Evolutionary conservation across 352 stramenopile species (phyloP).

Genomic region (Globisporangium yorkense): DNA sequence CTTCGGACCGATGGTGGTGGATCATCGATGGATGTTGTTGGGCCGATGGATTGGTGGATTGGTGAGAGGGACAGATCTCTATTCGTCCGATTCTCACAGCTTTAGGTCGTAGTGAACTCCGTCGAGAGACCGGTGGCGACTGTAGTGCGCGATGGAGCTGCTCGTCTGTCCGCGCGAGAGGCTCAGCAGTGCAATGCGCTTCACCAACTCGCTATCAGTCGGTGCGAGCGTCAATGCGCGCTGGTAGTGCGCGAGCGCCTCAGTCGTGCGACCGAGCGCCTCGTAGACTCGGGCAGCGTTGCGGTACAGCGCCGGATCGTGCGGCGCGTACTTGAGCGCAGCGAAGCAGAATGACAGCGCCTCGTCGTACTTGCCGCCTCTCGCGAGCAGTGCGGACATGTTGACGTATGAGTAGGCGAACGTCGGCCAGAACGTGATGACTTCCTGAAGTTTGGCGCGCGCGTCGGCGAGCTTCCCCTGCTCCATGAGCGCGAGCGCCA

Average conservation of each 20-base stretch:
- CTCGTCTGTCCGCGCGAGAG: slow-evolving; percentile 26
- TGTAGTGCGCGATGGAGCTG: slow-evolving; percentile 32
- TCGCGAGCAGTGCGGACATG: slow-evolving; percentile 39
- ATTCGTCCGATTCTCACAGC: slow-evolving; percentile 11
- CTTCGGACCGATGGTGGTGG: neutral
- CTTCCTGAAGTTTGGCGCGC: slow-evolving; percentile 29
- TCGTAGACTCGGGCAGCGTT: slow-evolving; percentile 58
- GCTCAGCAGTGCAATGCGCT: slow-evolving; percentile 39
- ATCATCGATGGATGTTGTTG: neutral
- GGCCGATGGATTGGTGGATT: slow-evolving; percentile 1
- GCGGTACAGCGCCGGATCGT: slow-evolving; percentile 43
- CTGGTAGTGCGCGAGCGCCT: slow-evolving; percentile 46
- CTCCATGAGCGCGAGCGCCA: slow-evolving; percentile 45
- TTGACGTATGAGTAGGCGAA: slow-evolving; percentile 55
- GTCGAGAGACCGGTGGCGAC: slow-evolving; percentile 29
- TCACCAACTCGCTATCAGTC: slow-evolving; percentile 28
- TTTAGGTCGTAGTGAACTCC: slow-evolving; percentile 62
- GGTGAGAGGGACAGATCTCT: too few relatives aligned
- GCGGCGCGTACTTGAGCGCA: slow-evolving; percentile 32
- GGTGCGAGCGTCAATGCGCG: slow-evolving; percentile 27
- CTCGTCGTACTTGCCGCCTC: slow-evolving; percentile 34
- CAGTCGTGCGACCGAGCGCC: slow-evolving; percentile 33
- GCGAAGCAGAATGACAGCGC: slow-evolving; percentile 29
- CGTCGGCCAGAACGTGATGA: slow-evolving; percentile 36
- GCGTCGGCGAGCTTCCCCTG: slow-evolving; percentile 35